Conservation (phyloP, 192 early-diverging fungal species). For the Coemansia sp. region DNA sequence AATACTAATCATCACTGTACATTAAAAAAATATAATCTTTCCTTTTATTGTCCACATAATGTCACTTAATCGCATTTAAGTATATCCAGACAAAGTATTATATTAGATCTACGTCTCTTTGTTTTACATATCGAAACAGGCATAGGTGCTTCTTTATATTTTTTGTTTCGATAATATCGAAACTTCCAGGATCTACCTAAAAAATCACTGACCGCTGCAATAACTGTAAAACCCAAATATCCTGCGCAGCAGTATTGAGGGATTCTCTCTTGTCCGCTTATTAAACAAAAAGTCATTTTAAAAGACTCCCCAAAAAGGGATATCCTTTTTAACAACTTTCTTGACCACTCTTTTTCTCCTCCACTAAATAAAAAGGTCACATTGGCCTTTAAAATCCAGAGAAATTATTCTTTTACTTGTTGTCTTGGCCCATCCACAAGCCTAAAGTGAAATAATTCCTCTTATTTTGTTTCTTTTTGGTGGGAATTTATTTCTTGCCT, state of each 20-base stretch:
- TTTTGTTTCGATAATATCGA: neutral
- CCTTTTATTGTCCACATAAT: neutral
- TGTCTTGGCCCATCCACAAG: neutral
- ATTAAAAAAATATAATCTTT: no score
- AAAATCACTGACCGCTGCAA: neutral
- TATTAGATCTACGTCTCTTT: neutral
- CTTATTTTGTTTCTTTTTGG: conserved; percentile 2
- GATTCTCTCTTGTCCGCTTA: neutral
- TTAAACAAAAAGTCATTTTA: neutral
- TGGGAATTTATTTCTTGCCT: neutral
- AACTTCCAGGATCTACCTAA: neutral
- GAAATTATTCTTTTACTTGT: neutral
- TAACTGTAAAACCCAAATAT: neutral
- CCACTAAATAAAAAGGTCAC: neutral
- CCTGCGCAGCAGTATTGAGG: neutral
- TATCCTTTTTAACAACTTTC: neutral
- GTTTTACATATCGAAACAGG: neutral
- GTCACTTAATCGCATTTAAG: neutral
- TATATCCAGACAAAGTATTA: neutral
- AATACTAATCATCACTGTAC: no score
- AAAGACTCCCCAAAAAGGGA: neutral
- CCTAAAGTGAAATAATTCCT: neutral
- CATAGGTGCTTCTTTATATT: neutral
- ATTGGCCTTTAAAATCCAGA: neutral
- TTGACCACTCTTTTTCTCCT: neutral